Conservation (phyloP, 2,329 filamentous ascomycete genomes). For the Cyphellophora europaea region DNA sequence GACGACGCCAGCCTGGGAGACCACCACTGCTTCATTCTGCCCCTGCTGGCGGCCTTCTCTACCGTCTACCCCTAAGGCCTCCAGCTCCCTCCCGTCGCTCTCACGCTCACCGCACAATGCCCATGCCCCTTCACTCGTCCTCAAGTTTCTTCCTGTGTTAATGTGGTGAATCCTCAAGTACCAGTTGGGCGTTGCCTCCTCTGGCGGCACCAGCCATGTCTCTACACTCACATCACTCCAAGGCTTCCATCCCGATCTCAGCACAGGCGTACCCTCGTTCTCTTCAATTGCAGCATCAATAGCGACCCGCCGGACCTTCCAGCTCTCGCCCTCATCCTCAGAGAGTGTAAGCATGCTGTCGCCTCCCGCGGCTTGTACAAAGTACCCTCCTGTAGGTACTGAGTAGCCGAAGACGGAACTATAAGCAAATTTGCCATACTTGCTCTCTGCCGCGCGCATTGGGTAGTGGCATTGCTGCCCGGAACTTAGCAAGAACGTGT, state of each 20-base stretch:
- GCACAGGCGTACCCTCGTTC: constrained; percentile 45
- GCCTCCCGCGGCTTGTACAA: constrained; percentile 66
- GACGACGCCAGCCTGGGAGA: constrained; percentile 41
- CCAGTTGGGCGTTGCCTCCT: constrained; percentile 54
- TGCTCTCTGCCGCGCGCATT: constrained; percentile 71
- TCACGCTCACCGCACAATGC: constrained; percentile 55
- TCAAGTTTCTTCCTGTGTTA: constrained; percentile 49
- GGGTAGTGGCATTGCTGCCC: constrained; percentile 77
- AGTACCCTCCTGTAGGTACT: constrained; percentile 65
- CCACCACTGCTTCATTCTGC: constrained; percentile 28
- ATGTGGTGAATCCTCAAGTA: constrained; percentile 59
- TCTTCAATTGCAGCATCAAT: constrained; percentile 54
- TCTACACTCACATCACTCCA: constrained; percentile 58
- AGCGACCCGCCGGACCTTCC: constrained; percentile 66
- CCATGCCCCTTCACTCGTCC: constrained; percentile 67
- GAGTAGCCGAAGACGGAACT: constrained; percentile 68
- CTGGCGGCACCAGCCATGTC: constrained; percentile 57
- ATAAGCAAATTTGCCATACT: constrained; percentile 72
- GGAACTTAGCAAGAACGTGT: constrained; percentile 65
- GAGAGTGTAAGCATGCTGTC: constrained; percentile 68
- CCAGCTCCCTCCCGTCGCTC: constrained; percentile 49
- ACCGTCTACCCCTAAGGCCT: constrained; percentile 12
- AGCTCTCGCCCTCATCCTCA: constrained; percentile 67
- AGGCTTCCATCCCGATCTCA: constrained; percentile 62
- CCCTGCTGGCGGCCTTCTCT: constrained; percentile 33